Conservation (phyloP, 2,329 filamentous ascomycete species). For the Fusarium tuaranense region DNA sequence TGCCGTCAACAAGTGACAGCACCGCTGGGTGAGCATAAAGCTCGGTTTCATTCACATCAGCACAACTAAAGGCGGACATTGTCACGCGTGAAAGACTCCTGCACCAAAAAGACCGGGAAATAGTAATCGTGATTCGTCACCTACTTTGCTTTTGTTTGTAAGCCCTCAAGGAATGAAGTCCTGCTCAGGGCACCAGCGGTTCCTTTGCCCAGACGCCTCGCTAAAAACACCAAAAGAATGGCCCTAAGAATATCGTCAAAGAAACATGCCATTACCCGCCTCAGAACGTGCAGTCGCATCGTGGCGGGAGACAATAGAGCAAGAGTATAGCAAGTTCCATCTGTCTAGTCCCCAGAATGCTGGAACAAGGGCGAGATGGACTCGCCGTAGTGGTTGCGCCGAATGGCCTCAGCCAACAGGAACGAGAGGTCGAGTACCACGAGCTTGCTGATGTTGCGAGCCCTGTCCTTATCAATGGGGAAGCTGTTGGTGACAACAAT, state of each 20-base stretch:
- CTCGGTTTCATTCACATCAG: slow-evolving; percentile 13
- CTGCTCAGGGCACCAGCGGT: slow-evolving; percentile 28
- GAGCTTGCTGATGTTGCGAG: slow-evolving; percentile 81
- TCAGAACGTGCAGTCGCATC: slow-evolving; percentile 10
- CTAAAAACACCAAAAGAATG: slow-evolving; percentile 43
- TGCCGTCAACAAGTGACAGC: slow-evolving; percentile 79
- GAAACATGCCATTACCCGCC: background rate
- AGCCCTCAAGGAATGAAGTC: slow-evolving; percentile 27
- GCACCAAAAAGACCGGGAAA: slow-evolving; percentile 29
- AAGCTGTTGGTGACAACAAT: slow-evolving; percentile 98
- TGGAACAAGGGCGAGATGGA: slow-evolving; percentile 79
- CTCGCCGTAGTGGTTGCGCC: slow-evolving; percentile 96
- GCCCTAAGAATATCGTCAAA: slow-evolving; percentile 34
- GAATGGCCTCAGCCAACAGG: slow-evolving; percentile 90
- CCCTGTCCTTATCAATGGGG: slow-evolving; percentile 83
- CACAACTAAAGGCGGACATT: slow-evolving; percentile 4
- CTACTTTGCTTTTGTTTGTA: slow-evolving; percentile 38
- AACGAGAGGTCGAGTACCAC: slow-evolving; percentile 90
- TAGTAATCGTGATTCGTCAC: slow-evolving; percentile 42
- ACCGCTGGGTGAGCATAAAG: slow-evolving; percentile 68
- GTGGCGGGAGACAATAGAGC: slow-evolving; percentile 21
- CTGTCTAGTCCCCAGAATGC: slow-evolving; percentile 67
- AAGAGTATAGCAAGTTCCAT: slow-evolving; percentile 10
- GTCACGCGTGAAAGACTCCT: slow-evolving; percentile 17
- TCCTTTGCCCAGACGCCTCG: slow-evolving; percentile 51